These are phyloP conservation scores for Beauveria asiatica DNA, from an alignment of 2,329 filamentous ascomycete genomes.

Conservation along the genomic window DNA sequence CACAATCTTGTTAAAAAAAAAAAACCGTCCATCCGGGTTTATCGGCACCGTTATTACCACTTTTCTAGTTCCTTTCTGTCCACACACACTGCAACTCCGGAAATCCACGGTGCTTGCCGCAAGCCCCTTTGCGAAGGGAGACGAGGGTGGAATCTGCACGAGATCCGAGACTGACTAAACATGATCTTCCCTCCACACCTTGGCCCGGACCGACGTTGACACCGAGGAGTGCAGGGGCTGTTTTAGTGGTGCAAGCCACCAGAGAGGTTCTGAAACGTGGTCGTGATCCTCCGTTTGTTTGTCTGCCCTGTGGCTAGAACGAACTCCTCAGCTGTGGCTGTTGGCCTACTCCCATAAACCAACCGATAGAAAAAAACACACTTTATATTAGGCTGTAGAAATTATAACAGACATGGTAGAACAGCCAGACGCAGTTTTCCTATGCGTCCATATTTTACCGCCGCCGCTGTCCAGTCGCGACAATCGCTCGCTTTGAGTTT, in stretches of 20 bases:
- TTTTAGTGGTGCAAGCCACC: constrained; percentile 2
- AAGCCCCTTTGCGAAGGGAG: too few relatives aligned
- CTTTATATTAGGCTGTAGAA: too few relatives aligned
- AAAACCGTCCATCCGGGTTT: not conserved
- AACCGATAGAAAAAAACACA: too few relatives aligned
- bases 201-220: not conserved
- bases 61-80: not conserved
- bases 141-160: too few relatives aligned
- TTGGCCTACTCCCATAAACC: not conserved
- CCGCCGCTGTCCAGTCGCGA: too few relatives aligned
- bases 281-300: not conserved
- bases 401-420: too few relatives aligned
- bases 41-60: not conserved
- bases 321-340: not conserved
- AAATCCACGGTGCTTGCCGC: not conserved
- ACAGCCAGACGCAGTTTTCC: too few relatives aligned
- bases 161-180: not conserved
- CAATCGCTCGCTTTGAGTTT: too few relatives aligned
- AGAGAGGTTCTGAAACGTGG: not conserved
- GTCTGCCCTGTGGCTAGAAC: not conserved
- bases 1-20: not conserved
- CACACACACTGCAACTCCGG: not conserved
- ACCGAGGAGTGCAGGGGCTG: not conserved
- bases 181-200: not conserved
- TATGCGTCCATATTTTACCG: too few relatives aligned